Conservation (phyloP, 202 grass and related monocot species). For the Carex arenaria region DNA sequence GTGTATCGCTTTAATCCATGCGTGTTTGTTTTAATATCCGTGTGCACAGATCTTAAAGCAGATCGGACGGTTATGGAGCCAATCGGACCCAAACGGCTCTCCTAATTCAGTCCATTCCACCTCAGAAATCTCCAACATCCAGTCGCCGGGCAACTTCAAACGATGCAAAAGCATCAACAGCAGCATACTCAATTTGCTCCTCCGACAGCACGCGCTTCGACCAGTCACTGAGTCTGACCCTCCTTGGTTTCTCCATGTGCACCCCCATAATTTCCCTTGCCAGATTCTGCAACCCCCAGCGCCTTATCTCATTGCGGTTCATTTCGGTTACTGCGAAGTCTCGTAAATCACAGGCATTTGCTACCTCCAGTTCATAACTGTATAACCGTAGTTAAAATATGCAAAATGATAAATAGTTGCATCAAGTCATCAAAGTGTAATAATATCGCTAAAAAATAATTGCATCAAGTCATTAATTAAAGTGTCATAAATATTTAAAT, state of each 20-base stretch:
- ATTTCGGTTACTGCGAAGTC: constrained; percentile 18
- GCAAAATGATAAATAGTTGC: too few species aligned
- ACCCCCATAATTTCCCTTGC: constrained; percentile 32
- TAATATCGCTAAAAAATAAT: not conserved
- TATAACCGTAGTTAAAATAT: not conserved
- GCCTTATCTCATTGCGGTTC: constrained; percentile 27
- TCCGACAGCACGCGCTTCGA: constrained; percentile 11
- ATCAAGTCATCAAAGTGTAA: too few species aligned
- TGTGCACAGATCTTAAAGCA: not conserved
- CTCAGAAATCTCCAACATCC: too few species aligned
- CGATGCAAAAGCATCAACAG: constrained; percentile 34
- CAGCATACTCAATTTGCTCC: constrained; percentile 59
- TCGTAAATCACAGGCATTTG: constrained; percentile 23
- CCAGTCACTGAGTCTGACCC: constrained; percentile 50
- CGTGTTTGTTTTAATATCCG: too few species aligned
- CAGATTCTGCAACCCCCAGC: constrained; percentile 36
- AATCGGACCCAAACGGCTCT: too few species aligned
- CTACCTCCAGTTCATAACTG: constrained; percentile 26
- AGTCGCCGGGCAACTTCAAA: not conserved
- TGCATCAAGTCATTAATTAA: not conserved
- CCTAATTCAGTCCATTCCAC: too few species aligned
- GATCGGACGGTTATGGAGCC: too few species aligned
- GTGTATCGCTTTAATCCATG: too few species aligned
- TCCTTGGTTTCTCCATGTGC: constrained; percentile 27
- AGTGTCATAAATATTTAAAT: not conserved